phyloP scores from a whole-genome alignment of 768 basidiomycete species.

The Russula virescens region DNA sequence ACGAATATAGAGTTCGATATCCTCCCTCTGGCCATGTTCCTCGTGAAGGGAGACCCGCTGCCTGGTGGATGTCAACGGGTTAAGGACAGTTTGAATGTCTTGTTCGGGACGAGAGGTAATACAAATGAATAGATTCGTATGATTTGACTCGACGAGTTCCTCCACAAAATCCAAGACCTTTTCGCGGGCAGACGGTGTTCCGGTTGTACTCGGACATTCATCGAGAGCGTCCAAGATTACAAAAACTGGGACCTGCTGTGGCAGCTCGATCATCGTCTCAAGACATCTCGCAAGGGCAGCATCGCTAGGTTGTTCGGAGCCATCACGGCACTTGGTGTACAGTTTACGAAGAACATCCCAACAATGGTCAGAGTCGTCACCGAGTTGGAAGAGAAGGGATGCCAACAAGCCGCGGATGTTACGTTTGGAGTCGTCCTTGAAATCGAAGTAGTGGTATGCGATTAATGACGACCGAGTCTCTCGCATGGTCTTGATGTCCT shows the following conservation, averaged over 20 bases:
- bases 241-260: not conserved
- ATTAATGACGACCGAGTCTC: not conserved
- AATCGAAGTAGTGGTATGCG: not conserved
- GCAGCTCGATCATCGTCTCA: not conserved
- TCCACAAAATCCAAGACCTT: not conserved
- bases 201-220: not conserved
- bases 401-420: not conserved
- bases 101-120: constrained; percentile 7
- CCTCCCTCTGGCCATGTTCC: constrained; percentile 6
- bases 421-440: not conserved
- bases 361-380: not conserved
- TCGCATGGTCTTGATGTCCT: not conserved
- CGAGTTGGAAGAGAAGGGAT: not conserved
- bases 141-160: not conserved
- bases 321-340: not conserved
- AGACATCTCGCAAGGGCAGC: not conserved
- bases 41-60: constrained; percentile 3
- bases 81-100: not conserved
- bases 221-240: constrained; percentile 1
- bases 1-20: not conserved
- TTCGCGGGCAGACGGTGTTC: not conserved
- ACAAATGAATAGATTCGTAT: constrained; percentile 1
- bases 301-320: not conserved
- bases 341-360: not conserved
- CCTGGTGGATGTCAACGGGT: not conserved